Evolutionary conservation across 805 yeast species (phyloP), one percentile per base, ranked within the genome.

Genomic region (Saitoella complicata): DNA sequence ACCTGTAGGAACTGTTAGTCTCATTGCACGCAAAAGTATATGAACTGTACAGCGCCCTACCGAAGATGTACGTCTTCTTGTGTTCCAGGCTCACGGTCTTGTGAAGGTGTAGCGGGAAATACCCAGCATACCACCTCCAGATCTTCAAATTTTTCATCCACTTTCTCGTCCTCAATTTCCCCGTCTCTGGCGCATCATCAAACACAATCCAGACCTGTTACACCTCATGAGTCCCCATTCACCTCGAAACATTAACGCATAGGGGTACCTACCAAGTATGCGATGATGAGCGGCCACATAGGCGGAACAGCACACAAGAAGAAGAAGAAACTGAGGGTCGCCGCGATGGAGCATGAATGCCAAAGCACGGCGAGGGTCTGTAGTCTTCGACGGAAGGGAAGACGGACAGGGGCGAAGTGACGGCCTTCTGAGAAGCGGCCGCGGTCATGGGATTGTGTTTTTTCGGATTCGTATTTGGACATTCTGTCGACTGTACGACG

Each of bases 81-180:
- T 96, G 95, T 49, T 72, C 72, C 44, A 87, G 63, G 10, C 78
- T 81, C 2, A 65, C 66, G 0, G 88, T 70, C 56, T 79, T 81
- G 60, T 76, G 80, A 8, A 86, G 63, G 0, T 60, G 61, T 13
- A 91, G 74, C 0, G 97, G 97, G 62, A 81, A 91, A 61, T 85
- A 91, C 40, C 69, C 64, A 39, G 78, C 77, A 58, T 80, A 86
- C 61, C 76, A 71, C 48, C 68, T 73, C 85, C 91, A 88, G 12
- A 82, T 51, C 6, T 63, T 54, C 34, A 74, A 55, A 32, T 71
- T 68, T 49, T 84, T 71, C 57, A 83, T 66, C 43, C 43, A 33
- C 30, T 6, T 8, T 11, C 31, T 11, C 34, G 34, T 21, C 11
- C 42, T 34, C n/a, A 7, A 21, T 6, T 31, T 21, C 11, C 34